Evolutionary conservation across 2,329 filamentous ascomycete genomes (phyloP).

Genomic region (Xenoacremonium recifei): DNA sequence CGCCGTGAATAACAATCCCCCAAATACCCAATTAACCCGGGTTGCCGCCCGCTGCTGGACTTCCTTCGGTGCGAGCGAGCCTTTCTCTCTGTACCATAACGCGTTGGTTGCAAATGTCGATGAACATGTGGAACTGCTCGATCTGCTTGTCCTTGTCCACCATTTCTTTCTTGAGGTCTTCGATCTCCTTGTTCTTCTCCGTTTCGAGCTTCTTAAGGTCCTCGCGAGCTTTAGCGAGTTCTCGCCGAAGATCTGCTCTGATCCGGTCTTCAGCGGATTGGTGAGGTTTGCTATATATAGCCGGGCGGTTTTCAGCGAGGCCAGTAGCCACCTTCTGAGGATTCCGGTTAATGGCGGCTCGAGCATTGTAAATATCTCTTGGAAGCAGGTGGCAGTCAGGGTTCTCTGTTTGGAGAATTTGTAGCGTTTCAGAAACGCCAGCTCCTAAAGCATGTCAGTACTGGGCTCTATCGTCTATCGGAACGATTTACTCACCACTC

Average conservation of each 20-base stretch:
- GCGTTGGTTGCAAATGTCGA: conserved; percentile 66
- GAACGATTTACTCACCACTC: conserved; percentile 49
- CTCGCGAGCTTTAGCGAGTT: conserved; percentile 57
- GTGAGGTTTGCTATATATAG: conserved; percentile 65
- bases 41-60: conserved; percentile 23
- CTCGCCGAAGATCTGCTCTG: conserved; percentile 58
- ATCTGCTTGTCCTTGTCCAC: conserved; percentile 63
- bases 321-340: conserved; percentile 60
- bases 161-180: conserved; percentile 57
- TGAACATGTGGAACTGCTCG: conserved; percentile 65
- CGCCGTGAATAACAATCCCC: conserved; percentile 12
- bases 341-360: conserved; percentile 65
- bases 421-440: conserved; percentile 64
- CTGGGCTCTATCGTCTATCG: conserved; percentile 12
- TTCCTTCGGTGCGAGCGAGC: conserved; percentile 35
- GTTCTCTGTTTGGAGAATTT: conserved; percentile 63
- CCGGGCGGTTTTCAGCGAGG: conserved; percentile 59
- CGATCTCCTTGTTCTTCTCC: conserved; percentile 57
- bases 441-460: conserved; percentile 50
- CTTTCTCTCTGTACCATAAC: conserved; percentile 63
- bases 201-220: conserved; percentile 55
- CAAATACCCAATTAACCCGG: too few relatives aligned
- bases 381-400: conserved; percentile 62
- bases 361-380: conserved; percentile 66
- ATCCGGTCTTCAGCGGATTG: conserved; percentile 64